Conservation (phyloP, 805 yeast genomes). For the Deakozyma indianensis region DNA sequence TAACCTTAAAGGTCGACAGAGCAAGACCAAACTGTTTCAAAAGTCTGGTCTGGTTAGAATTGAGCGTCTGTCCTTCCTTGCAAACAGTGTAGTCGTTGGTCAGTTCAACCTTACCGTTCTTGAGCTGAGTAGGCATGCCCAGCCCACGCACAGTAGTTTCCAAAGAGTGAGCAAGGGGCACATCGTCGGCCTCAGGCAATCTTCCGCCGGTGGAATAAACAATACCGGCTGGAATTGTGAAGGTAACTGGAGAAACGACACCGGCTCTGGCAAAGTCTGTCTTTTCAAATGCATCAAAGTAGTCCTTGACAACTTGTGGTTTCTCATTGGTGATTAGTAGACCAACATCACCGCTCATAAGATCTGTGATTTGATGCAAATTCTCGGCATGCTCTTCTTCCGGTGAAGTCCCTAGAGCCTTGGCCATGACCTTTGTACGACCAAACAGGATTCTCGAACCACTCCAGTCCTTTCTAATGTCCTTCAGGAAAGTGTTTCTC, state of each 20-base stretch:
- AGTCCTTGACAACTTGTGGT: constrained; percentile 79
- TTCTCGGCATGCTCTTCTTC: constrained; percentile 87
- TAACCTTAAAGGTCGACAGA: constrained; percentile 77
- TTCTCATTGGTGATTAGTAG: constrained; percentile 79
- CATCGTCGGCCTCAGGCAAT: constrained; percentile 78
- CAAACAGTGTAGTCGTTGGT: constrained; percentile 71
- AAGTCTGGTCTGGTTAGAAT: constrained; percentile 81
- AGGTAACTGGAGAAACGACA: constrained; percentile 65
- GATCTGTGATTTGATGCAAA: constrained; percentile 50
- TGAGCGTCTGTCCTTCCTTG: constrained; percentile 61
- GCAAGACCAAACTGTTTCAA: constrained; percentile 94
- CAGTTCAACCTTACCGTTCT: constrained; percentile 73
- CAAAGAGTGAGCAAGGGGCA: constrained; percentile 91
- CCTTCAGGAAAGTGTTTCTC: constrained; percentile 90
- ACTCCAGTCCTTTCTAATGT: constrained; percentile 81
- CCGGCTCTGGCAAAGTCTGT: constrained; percentile 87
- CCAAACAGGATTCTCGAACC: constrained; percentile 87
- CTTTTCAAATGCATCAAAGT: constrained; percentile 64
- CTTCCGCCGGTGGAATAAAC: constrained; percentile 95
- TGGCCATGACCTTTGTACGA: constrained; percentile 81
- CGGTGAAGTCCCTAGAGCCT: constrained; percentile 77
- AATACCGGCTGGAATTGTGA: constrained; percentile 78
- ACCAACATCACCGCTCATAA: constrained; percentile 70
- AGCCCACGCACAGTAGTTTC: constrained; percentile 85
- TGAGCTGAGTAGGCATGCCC: constrained; percentile 83